A percentile compares a stretch with the other conserved stretches of the same genome.
phyloP scores from a whole-genome alignment of 2,329 filamentous ascomycete species.

The Coleophoma eucalyptorum region DNA sequence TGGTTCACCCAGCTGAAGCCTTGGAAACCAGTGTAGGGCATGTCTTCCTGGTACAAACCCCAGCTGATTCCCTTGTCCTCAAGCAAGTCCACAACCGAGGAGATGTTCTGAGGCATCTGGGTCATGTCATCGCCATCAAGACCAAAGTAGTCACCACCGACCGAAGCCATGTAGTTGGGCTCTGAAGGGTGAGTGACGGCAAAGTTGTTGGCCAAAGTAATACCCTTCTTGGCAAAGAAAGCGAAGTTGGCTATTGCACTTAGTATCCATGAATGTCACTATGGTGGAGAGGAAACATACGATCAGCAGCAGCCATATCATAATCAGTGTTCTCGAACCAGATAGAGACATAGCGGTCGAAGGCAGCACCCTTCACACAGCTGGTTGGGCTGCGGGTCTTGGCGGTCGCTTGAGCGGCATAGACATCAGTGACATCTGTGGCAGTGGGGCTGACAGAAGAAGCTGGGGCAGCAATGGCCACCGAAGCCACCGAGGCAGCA shows the following conservation, averaged over 20 bases:
- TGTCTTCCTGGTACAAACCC: slow-evolving; percentile 73
- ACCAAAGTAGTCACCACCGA: slow-evolving; percentile 65
- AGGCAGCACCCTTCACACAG: slow-evolving; percentile 65
- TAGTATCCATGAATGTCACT: slow-evolving; percentile 20
- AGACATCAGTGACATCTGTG: slow-evolving; percentile 45
- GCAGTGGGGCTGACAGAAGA: slow-evolving; percentile 34
- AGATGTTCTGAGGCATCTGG: slow-evolving; percentile 54
- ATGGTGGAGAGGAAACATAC: slow-evolving; percentile 34
- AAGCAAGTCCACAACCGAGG: slow-evolving; percentile 65
- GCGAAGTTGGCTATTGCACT: slow-evolving; percentile 43
- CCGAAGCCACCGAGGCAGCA: slow-evolving; percentile 21
- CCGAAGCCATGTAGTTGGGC: slow-evolving; percentile 70
- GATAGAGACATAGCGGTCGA: slow-evolving; percentile 68
- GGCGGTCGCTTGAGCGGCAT: slow-evolving; percentile 55
- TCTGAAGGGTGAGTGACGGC: slow-evolving; percentile 69
- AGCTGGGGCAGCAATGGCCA: slow-evolving; percentile 17
- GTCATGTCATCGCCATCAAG: slow-evolving; percentile 66
- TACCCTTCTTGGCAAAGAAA: slow-evolving; percentile 56
- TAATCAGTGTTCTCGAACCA: slow-evolving; percentile 78
- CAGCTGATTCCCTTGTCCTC: slow-evolving; percentile 62
- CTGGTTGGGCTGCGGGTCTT: slow-evolving; percentile 57
- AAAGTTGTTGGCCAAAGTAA: slow-evolving; percentile 55
- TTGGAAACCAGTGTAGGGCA: slow-evolving; percentile 72
- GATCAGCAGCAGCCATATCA: slow-evolving; percentile 58
- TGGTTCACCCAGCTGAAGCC: slow-evolving; percentile 62